Conservation (phyloP, 768 basidiomycete genomes). For the Naganishia antarctica region DNA sequence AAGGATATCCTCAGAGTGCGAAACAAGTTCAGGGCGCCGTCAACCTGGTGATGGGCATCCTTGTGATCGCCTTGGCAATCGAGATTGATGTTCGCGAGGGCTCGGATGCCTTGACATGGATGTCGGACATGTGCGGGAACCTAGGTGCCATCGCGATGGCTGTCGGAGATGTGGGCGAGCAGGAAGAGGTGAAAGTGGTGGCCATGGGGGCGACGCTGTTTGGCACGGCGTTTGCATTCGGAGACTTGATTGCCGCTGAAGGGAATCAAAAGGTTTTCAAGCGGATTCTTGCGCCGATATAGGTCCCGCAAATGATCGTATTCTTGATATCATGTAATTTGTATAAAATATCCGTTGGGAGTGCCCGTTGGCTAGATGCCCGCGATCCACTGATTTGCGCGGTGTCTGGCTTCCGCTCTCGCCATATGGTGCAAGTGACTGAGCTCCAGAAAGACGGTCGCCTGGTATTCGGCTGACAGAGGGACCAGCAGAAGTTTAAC, state of each 20-base stretch:
- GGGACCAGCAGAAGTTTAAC: too few species aligned
- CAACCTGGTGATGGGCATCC: not conserved
- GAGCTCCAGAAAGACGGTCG: too few species aligned
- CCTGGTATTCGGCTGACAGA: too few species aligned
- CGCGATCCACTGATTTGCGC: too few species aligned
- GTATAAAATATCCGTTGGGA: too few species aligned
- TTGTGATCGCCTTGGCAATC: not conserved
- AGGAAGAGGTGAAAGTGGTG: not conserved
- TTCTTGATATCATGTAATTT: not conserved
- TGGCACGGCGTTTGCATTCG: not conserved
- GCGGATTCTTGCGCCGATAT: not conserved
- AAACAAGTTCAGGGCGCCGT: not conserved
- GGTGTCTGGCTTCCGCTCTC: too few species aligned
- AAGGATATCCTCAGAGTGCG: not conserved
- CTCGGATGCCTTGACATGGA: slow-evolving; percentile 2
- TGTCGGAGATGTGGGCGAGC: not conserved
- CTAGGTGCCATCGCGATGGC: not conserved
- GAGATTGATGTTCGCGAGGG: slow-evolving; percentile 3
- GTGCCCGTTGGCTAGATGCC: too few species aligned
- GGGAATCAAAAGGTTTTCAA: not conserved
- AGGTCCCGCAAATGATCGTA: not conserved
- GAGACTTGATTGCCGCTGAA: not conserved
- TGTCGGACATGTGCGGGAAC: not conserved
- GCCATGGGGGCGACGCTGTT: not conserved
- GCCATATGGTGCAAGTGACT: too few species aligned